Evolutionary conservation across 2,329 filamentous ascomycete genomes (phyloP).

Genomic region (Davidsoniella virescens): DNA sequence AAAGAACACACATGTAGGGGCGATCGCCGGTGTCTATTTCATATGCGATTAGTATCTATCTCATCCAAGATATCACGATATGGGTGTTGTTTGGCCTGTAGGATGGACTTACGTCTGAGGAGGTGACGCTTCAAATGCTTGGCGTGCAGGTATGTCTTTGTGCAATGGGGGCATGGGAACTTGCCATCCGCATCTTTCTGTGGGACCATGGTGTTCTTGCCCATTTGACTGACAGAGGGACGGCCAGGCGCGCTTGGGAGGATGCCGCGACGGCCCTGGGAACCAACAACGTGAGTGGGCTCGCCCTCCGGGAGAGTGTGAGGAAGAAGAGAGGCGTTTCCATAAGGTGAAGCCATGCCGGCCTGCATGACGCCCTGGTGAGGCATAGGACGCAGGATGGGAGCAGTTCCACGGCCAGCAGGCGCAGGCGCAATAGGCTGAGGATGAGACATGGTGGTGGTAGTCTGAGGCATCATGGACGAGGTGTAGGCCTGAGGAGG

Average conservation of each 20-base stretch:
- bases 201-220: slow-evolving; percentile 71
- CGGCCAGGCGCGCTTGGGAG: slow-evolving; percentile 79
- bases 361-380: slow-evolving; percentile 45
- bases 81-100: neutral
- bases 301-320: slow-evolving; percentile 40
- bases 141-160: slow-evolving; percentile 91
- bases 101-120: slow-evolving; percentile 63
- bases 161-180: slow-evolving; percentile 95
- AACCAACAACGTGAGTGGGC: slow-evolving; percentile 85
- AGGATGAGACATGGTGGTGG: slow-evolving; percentile 51
- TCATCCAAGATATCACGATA: slow-evolving; percentile 10
- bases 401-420: slow-evolving; percentile 36
- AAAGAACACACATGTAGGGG: slow-evolving; percentile 95
- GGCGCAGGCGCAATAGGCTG: slow-evolving; percentile 64
- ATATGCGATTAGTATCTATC: slow-evolving; percentile 17
- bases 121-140: slow-evolving; percentile 97
- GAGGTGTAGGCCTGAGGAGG: slow-evolving; percentile 38
- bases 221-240: slow-evolving; percentile 49
- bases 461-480: slow-evolving; percentile 51
- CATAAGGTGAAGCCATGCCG: slow-evolving; percentile 38
- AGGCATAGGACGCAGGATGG: slow-evolving; percentile 53
- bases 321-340: slow-evolving; percentile 31
- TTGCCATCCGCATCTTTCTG: slow-evolving; percentile 95
- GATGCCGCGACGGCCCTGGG: slow-evolving; percentile 81
- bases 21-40: slow-evolving; percentile 80